Evolutionary conservation across 345 rosid genomes (phyloP).

Genomic region (Dipteronia sinensis): DNA sequence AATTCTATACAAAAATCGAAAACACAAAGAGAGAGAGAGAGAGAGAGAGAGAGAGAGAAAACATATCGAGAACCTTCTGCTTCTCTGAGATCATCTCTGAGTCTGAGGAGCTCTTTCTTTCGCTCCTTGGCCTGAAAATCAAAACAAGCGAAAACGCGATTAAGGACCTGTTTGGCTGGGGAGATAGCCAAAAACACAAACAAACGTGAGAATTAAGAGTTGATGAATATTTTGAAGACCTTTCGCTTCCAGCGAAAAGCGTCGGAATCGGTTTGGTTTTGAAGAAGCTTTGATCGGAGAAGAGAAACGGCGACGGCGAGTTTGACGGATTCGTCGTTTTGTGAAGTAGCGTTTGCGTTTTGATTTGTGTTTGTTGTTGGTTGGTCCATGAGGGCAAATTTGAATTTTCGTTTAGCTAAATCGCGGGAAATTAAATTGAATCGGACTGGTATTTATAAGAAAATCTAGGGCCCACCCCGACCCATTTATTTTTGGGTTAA

Average conservation of each 20-base stretch:
- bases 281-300: slow-evolving; percentile 69
- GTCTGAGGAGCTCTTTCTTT: slow-evolving; percentile 69
- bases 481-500: too few species aligned
- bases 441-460: background rate
- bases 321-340: slow-evolving; percentile 50
- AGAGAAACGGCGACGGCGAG: slow-evolving; percentile 77
- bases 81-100: slow-evolving; percentile 76
- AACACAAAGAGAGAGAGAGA: background rate
- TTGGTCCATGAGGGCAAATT: slow-evolving; percentile 30
- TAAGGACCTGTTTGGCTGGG: slow-evolving; percentile 11
- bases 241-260: slow-evolving; percentile 87
- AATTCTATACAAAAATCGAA: background rate
- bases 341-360: slow-evolving; percentile 26
- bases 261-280: slow-evolving; percentile 41
- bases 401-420: background rate
- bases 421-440: background rate
- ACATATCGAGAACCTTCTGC: slow-evolving; percentile 55
- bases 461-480: too few species aligned
- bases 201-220: background rate
- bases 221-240: slow-evolving; percentile 40
- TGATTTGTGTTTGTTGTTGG: slow-evolving; percentile 13
- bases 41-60: background rate
- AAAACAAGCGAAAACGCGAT: background rate
- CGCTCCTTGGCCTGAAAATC: slow-evolving; percentile 77
- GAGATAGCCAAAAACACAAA: background rate